Conservation (phyloP, 2,329 filamentous ascomycete species). For the Conoideocrella luteorostrata region DNA sequence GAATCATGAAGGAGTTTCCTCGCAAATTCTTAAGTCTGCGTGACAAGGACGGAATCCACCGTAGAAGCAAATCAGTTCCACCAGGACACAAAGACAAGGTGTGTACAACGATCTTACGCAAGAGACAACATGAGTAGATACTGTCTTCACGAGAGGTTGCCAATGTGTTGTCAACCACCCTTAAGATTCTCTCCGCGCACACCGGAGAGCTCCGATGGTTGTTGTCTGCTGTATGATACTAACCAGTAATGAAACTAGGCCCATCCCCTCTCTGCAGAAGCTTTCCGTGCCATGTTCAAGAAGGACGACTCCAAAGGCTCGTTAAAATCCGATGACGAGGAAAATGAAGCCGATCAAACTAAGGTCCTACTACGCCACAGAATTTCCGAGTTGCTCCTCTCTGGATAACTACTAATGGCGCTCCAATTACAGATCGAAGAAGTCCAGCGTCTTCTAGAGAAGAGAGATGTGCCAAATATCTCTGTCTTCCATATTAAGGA, state of each 20-base stretch:
- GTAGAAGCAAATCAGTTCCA: constrained; percentile 50
- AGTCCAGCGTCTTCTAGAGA: constrained; percentile 32
- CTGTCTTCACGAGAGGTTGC: not conserved
- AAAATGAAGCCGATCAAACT: constrained; percentile 23
- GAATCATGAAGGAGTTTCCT: constrained; percentile 46
- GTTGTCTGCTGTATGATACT: too few species aligned
- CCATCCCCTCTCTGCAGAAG: constrained; percentile 48
- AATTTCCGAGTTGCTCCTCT: not conserved
- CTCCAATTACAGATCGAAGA: constrained; percentile 32
- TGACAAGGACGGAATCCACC: constrained; percentile 53
- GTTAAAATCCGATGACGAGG: constrained; percentile 29
- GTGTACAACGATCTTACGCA: constrained; percentile 13
- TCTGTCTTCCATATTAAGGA: constrained; percentile 51
- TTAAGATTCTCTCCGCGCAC: too few species aligned
- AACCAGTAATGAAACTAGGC: constrained; percentile 31
- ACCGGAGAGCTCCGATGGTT: too few species aligned
- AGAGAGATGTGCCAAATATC: constrained; percentile 39
- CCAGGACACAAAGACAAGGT: constrained; percentile 43
- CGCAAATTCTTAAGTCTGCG: constrained; percentile 66
- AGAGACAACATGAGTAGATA: not conserved
- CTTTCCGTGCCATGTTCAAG: constrained; percentile 59
- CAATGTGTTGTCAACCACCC: not conserved
- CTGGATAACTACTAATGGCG: not conserved
- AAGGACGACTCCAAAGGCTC: constrained; percentile 49
- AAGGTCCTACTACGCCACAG: constrained; percentile 19